Conservation (phyloP, 768 basidiomycete species). For the Scleroderma bovista region DNA sequence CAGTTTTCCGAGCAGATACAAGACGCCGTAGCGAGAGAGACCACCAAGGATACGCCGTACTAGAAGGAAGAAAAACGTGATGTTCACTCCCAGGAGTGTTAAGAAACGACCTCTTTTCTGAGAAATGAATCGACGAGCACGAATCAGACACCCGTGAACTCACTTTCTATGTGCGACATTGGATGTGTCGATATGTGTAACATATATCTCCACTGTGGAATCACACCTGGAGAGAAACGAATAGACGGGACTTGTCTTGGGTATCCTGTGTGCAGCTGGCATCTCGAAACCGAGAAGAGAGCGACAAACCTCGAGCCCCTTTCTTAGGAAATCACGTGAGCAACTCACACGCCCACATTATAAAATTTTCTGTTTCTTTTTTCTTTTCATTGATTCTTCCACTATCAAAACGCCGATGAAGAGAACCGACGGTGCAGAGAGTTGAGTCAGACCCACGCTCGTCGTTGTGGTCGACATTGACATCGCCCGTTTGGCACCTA, state of each 20-base stretch:
- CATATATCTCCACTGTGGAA: conserved; percentile 21
- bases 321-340: background rate
- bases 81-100: conserved; percentile 20
- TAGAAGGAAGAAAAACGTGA: conserved; percentile 20
- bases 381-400: conserved; percentile 34
- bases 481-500: conserved; percentile 62
- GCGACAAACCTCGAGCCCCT: too few relatives aligned
- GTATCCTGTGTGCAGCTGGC: conserved; percentile 21
- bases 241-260: conserved; percentile 20
- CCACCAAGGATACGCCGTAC: conserved; percentile 17
- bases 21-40: conserved; percentile 24
- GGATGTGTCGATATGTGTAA: conserved; percentile 24
- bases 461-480: conserved; percentile 43
- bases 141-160: conserved; percentile 1
- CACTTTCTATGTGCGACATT: conserved; percentile 19
- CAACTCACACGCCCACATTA: conserved; percentile 10
- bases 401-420: conserved; percentile 47
- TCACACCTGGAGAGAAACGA: conserved; percentile 15
- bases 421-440: conserved; percentile 53
- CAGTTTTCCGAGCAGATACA: conserved; percentile 20
- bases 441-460: conserved; percentile 44
- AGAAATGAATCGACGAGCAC: background rate
- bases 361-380: conserved; percentile 3
- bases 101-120: conserved; percentile 22
- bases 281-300: conserved; percentile 9